A percentile compares a stretch with the other conserved stretches of the same genome.
phyloP scores from a whole-genome alignment of 176 grass and related monocot species.

The sorghum (Sorghum bicolor) region Sorghum_bicolor_NCBIv3 NC_012873.2:5644001-5644500 shows the following conservation, averaged over 20 bases:
- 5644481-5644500: too few relatives aligned
- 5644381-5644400: not conserved
- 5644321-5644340: not conserved
- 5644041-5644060: too few relatives aligned
- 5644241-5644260: constrained; percentile 41
- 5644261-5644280: not conserved
- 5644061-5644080: too few relatives aligned
- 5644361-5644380: not conserved
- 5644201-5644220: too few relatives aligned
- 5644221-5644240: not conserved
- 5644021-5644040: not conserved
- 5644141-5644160: not conserved
- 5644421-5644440: not conserved
- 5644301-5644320: not conserved
- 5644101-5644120: not conserved
- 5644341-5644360: not conserved
- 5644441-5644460: too few relatives aligned
- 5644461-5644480: too few relatives aligned
- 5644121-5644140: not conserved
- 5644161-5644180: too few relatives aligned
- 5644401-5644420: not conserved
- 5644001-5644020: constrained; percentile 3
- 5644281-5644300: not conserved
- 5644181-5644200: too few relatives aligned
- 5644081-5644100: too few relatives aligned